Conservation (phyloP, 495 filamentous ascomycete genomes). For the Neurospora terricola region DNA sequence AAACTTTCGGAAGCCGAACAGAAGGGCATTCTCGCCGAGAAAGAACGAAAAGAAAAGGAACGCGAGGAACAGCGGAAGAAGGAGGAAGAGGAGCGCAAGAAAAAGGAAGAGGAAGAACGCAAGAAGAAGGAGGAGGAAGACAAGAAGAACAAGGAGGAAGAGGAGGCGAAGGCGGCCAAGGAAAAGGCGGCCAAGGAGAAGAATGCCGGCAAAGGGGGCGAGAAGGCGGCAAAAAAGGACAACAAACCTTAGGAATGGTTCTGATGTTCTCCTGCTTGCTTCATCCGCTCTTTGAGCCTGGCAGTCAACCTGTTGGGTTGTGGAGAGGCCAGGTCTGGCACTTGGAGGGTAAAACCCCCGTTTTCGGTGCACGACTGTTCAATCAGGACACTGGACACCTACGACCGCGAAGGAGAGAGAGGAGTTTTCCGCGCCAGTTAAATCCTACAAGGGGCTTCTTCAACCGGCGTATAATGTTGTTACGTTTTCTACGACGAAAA, state of each 20-base stretch:
- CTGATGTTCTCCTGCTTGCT: neutral
- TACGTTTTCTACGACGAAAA: neutral
- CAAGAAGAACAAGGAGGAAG: neutral
- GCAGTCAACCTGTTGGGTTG: neutral
- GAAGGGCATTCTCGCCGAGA: constrained; percentile 35
- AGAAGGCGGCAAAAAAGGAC: neutral
- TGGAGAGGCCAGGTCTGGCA: neutral
- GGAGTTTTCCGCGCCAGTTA: neutral
- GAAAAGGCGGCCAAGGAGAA: constrained; percentile 6
- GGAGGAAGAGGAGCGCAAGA: constrained; percentile 11
- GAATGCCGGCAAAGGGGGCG: neutral
- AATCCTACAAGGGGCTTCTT: neutral
- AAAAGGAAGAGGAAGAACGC: constrained; percentile 8
- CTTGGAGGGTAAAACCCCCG: neutral
- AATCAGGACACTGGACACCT: neutral
- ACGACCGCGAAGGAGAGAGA: neutral
- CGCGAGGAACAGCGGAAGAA: constrained; percentile 14
- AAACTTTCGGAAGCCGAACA: constrained; percentile 38
- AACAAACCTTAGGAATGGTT: neutral
- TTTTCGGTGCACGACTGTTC: neutral
- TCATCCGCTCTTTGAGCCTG: neutral
- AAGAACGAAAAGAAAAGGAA: constrained; percentile 20
- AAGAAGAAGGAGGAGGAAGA: constrained; percentile 8
- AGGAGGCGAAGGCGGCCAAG: constrained; percentile 3
- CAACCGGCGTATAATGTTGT: neutral